Evolutionary conservation across 2,329 filamentous ascomycete genomes (phyloP), one percentile per base, ranked within the genome.

Genomic region (Tolypocladium nubicola): DNA sequence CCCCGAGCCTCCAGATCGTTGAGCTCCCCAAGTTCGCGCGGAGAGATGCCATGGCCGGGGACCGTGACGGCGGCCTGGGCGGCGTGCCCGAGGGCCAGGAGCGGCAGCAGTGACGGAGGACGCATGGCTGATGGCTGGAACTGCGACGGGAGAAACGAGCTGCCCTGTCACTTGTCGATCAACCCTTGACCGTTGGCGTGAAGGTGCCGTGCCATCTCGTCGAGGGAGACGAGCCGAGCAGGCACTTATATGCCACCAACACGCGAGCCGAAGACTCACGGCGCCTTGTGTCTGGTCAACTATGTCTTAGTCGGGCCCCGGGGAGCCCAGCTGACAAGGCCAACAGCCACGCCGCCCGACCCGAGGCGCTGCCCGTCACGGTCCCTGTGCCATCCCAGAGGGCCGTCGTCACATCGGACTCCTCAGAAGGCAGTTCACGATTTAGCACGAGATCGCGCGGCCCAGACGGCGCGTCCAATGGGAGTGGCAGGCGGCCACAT

Each of bases 31-130:
- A 43, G 23, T 13, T 57, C 56, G 7, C 23, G 41, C 14, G 52
- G 11, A 43, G 54, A 58, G n/a, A 39, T 23, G 37, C n/a, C 54
- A 39, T 50, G 2, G 30, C 14, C 16, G 30, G 30, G 47, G 16
- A 19, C 43, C n/a, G 37, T 30, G 6, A 56, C 54, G 10, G 38
- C 56, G 16, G 52, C 57, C 23, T 39, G 58, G 19, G 55, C 57
- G 37, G 37, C 53, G n/a, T 52, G 52, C 47, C 59, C 57, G 26
- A 63, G 61, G n/a, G 60, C 59, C 19, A 65, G 43, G 33, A 65
- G 55, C 33, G 57, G 52, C 16, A 64, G 35, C 30, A 62, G 38
- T 26, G 30, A 61, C 35, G 52, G 52, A 37, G 23, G 49, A 58
- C 60, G 63, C 63, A 64, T 64, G 35, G 57, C 56, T 19, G 39